Conservation (phyloP, 106 monocot species). For the Platanthera zijinensis region DNA sequence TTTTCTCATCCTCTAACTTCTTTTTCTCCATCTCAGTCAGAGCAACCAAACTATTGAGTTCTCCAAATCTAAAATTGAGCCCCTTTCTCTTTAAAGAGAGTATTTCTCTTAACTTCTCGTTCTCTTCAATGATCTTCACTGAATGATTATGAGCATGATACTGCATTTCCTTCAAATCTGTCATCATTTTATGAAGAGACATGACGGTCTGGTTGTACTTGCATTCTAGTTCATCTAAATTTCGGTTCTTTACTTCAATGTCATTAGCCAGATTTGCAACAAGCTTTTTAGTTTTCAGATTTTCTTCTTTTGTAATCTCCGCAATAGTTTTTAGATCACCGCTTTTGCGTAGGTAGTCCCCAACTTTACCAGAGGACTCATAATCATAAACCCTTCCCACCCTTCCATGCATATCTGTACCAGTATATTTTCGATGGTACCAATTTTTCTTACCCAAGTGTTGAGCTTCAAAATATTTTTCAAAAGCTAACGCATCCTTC, state of each 20-base stretch:
- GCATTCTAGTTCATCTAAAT: conserved; percentile 20
- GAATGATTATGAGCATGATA: conserved; percentile 47
- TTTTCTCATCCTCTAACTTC: conserved; percentile 57
- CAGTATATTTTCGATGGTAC: conserved; percentile 3
- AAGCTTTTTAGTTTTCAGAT: conserved; percentile 18
- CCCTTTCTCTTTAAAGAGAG: conserved; percentile 55
- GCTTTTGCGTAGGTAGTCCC: conserved; percentile 16
- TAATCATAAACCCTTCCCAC: conserved; percentile 34
- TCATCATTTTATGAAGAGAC: conserved; percentile 25
- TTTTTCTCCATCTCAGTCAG: conserved; percentile 42
- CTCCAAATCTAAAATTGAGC: conserved; percentile 40
- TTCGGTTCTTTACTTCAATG: conserved; percentile 17
- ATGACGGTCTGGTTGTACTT: conserved; percentile 14
- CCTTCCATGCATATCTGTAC: conserved; percentile 28
- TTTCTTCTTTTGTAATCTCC: conserved; percentile 16
- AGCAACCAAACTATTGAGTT: conserved; percentile 54
- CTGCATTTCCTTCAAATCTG: conserved; percentile 74
- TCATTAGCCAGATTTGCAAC: conserved; percentile 20
- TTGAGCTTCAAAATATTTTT: conserved; percentile 18
- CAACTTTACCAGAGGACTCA: conserved; percentile 17
- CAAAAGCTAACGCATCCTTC: conserved; percentile 31
- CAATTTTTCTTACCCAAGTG: conserved; percentile 26
- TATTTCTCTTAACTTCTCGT: conserved; percentile 55
- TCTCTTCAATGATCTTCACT: conserved; percentile 51
- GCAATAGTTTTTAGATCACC: conserved; percentile 29